phyloP scores from a whole-genome alignment of 495 filamentous ascomycete genomes.

The Aspergillus ellipticus region DNA sequence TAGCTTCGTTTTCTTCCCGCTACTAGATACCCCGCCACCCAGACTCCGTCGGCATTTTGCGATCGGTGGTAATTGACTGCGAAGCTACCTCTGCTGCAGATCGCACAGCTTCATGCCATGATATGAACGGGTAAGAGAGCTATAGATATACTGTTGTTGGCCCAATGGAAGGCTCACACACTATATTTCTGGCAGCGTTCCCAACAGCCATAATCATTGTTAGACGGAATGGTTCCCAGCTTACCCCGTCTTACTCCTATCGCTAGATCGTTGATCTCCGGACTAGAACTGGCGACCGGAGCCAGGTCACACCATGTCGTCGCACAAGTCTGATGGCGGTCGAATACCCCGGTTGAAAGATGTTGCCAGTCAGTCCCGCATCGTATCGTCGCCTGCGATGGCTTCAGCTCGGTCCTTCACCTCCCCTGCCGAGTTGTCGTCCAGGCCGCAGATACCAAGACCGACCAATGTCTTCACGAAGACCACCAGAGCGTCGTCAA shows the following conservation, averaged over 20 bases:
- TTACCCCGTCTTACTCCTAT: slow-evolving; percentile 18
- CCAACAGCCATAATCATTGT: neutral
- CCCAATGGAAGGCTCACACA: neutral
- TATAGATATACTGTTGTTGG: neutral
- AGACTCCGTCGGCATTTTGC: neutral
- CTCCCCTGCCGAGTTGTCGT: slow-evolving; percentile 15
- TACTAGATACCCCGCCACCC: slow-evolving; percentile 1
- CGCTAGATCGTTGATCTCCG: slow-evolving; percentile 25
- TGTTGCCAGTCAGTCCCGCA: slow-evolving; percentile 23
- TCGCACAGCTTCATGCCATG: neutral
- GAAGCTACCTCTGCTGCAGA: neutral
- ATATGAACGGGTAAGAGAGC: neutral
- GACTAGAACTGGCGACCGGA: slow-evolving; percentile 26
- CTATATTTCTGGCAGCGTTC: slow-evolving; percentile 1
- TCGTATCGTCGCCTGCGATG: slow-evolving; percentile 21
- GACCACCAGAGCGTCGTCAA: slow-evolving; percentile 26
- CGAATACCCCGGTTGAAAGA: slow-evolving; percentile 33
- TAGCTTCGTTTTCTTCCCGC: neutral
- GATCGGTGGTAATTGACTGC: neutral
- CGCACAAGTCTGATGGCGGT: slow-evolving; percentile 31
- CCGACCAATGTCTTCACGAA: slow-evolving; percentile 21
- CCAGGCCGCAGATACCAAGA: slow-evolving; percentile 29
- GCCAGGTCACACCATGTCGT: slow-evolving; percentile 34
- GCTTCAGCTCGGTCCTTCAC: slow-evolving; percentile 11
- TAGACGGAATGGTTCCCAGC: slow-evolving; percentile 35